A percentile compares a stretch with the other conserved stretches of the same genome.
Evolutionary conservation across 2,329 filamentous ascomycete genomes (phyloP).

Genomic region (Colletotrichum tropicale): DNA sequence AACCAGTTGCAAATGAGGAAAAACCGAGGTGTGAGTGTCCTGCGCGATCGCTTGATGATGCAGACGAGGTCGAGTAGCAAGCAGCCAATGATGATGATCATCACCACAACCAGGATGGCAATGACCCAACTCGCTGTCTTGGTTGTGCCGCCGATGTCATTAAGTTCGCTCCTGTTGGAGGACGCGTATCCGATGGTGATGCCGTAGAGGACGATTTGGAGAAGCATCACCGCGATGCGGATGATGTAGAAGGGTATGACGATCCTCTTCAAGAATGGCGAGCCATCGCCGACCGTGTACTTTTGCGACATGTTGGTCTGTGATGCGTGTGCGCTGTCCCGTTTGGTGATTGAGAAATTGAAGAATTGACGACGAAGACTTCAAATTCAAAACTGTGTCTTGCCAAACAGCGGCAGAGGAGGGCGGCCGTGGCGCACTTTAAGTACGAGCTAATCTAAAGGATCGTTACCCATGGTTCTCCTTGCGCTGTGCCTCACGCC

Average conservation of each 20-base stretch:
- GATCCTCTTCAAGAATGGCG: slow-evolving; percentile 38
- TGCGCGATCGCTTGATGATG: slow-evolving; percentile 34
- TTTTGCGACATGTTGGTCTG: slow-evolving; percentile 24
- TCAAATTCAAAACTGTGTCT: neutral
- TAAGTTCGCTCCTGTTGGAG: slow-evolving; percentile 20
- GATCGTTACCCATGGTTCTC: neutral
- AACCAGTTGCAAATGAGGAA: slow-evolving; percentile 29
- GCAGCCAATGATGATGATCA: slow-evolving; percentile 29
- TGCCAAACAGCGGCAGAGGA: neutral
- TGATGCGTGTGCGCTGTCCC: neutral
- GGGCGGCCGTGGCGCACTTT: neutral
- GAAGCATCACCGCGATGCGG: slow-evolving; percentile 31
- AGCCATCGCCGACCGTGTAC: slow-evolving; percentile 31
- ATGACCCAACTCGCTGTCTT: slow-evolving; percentile 7
- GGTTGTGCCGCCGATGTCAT: neutral
- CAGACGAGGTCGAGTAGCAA: slow-evolving; percentile 33
- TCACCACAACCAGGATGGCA: slow-evolving; percentile 26
- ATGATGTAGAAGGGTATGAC: slow-evolving; percentile 38
- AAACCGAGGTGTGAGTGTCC: slow-evolving; percentile 33
- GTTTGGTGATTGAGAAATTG: neutral
- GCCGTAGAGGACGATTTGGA: slow-evolving; percentile 28
- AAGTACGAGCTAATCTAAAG: neutral
- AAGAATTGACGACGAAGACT: neutral
- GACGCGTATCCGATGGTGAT: slow-evolving; percentile 23
- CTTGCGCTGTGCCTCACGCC: neutral